Evolutionary conservation across 768 basidiomycete genomes (phyloP), one percentile per base, ranked within the genome.

Genomic region (Kwoniella mangroviensis): DNA sequence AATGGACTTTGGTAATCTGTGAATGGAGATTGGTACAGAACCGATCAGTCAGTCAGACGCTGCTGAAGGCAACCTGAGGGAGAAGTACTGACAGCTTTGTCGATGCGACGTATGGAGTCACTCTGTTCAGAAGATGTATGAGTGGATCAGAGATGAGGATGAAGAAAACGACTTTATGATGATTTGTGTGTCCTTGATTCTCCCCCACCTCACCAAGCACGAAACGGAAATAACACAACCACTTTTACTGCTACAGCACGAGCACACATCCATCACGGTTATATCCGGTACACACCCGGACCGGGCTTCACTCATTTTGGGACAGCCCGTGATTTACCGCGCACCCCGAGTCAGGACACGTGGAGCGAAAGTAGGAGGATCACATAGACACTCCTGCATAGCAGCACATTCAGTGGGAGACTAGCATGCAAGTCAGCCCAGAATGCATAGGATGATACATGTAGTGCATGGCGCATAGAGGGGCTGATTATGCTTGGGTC

Each of bases 281-380:
- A 57, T 57, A 26, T 57, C 56, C 56, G 56, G 56, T 17, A 34
- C 24, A 26, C 24, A 6, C 11, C 26, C 56, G 56, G 56, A 57
- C 56, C 56, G 56, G 34, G 56, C 56, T 26, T 5, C 15, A 55
- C 17, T 3, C 4, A 55, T 15, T 1, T 55, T 17, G 11, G 6
- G 13, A 2, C 21, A 9, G 24, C 26, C 56, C 56, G 56, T 34
- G 56, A 34, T 13, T 57, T 57, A 57, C 56, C 56, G 56, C 15
- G 6, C 15, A 1, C 45, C 19, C 45, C 10, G 45, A 49, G 15
- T 7, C 6, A 17, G 3, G 13, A 0, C 45, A 49, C 34, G 34
- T 34, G 34, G 34, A 6, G 34, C 6, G 1, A 34, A 34, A 34
- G 34, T 7, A 34, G 34, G 34, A 34, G 34, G 34, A 34, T 34